phyloP scores from a whole-genome alignment of 2,329 filamentous ascomycete species.

The Claviceps maximensis region DNA sequence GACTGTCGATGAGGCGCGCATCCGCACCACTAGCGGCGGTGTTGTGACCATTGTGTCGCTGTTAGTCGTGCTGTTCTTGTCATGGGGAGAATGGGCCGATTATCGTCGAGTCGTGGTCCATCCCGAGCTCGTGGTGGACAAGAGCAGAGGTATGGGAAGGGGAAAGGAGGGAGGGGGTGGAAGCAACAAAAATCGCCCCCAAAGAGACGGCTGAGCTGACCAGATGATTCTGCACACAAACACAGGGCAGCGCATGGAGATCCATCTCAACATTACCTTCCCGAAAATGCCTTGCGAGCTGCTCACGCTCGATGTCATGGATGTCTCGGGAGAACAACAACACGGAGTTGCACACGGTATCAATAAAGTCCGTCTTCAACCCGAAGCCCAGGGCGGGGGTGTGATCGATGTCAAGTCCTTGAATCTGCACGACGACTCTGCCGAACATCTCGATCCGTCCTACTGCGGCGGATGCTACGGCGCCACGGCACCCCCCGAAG shows the following conservation, averaged over 20 bases:
- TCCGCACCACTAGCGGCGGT: slow-evolving; percentile 90
- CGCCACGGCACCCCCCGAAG: slow-evolving; percentile 57
- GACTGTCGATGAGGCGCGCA: slow-evolving; percentile 93
- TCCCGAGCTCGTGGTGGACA: slow-evolving; percentile 91
- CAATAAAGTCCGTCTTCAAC: slow-evolving; percentile 71
- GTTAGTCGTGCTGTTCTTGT: slow-evolving; percentile 73
- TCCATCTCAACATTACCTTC: slow-evolving; percentile 94
- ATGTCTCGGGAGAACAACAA: slow-evolving; percentile 94
- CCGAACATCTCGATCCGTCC: slow-evolving; percentile 69
- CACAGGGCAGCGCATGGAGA: slow-evolving; percentile 92
- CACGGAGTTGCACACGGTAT: slow-evolving; percentile 87
- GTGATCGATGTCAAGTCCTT: slow-evolving; percentile 60
- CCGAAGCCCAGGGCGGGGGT: slow-evolving; percentile 59
- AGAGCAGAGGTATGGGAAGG: slow-evolving; percentile 62
- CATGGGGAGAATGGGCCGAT: slow-evolving; percentile 92
- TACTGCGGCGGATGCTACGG: slow-evolving; percentile 96
- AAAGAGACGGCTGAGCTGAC: slow-evolving; percentile 6
- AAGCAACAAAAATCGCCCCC: too few species aligned
- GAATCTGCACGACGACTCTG: slow-evolving; percentile 51
- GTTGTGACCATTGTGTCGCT: slow-evolving; percentile 88
- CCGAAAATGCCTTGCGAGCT: slow-evolving; percentile 89
- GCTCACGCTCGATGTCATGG: slow-evolving; percentile 95
- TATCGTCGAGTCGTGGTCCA: slow-evolving; percentile 77
- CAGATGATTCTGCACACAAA: background rate
- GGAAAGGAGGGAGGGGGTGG: background rate